Percentiles rank a stretch among this genome's conserved stretches.
These are phyloP conservation scores for Suhomyces yuchorum DNA, from an alignment of 1,139 yeast genomes.

Conservation along the genomic window DNA sequence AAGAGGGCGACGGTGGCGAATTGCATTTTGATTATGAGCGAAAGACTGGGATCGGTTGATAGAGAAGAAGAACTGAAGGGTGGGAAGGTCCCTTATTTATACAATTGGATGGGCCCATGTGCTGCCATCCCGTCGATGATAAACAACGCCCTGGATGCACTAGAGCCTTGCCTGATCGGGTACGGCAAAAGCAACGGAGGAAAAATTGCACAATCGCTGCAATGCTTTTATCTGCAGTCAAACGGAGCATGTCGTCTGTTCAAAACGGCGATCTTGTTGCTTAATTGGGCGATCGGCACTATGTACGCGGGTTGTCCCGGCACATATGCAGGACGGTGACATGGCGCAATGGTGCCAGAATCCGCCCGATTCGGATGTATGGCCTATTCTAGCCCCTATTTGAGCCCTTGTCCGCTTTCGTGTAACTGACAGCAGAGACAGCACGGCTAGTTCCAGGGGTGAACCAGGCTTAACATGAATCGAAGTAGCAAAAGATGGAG, in stretches of 20 bases:
- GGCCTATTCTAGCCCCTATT: background rate
- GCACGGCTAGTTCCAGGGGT: background rate
- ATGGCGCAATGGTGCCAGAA: background rate
- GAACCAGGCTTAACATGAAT: too few species aligned
- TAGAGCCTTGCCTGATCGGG: background rate
- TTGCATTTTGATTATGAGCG: constrained; percentile 29
- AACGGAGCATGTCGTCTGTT: background rate
- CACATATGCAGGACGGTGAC: background rate
- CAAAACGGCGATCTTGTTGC: background rate
- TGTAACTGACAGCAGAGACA: background rate
- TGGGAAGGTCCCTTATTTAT: constrained; percentile 8
- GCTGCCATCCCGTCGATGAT: background rate
- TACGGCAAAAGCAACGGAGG: background rate
- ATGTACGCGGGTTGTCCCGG: background rate
- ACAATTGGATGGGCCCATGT: background rate
- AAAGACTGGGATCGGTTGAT: constrained; percentile 23
- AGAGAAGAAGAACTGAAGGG: constrained; percentile 14
- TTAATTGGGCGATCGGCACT: background rate
- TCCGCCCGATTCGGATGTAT: background rate
- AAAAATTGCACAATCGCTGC: constrained; percentile 1
- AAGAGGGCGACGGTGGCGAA: constrained; percentile 29
- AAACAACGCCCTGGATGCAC: background rate
- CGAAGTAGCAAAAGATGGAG: too few species aligned
- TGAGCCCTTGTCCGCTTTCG: background rate
- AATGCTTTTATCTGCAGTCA: background rate